phyloP scores from a whole-genome alignment of 345 rosid genomes.

The Brassica incana region DNA sequence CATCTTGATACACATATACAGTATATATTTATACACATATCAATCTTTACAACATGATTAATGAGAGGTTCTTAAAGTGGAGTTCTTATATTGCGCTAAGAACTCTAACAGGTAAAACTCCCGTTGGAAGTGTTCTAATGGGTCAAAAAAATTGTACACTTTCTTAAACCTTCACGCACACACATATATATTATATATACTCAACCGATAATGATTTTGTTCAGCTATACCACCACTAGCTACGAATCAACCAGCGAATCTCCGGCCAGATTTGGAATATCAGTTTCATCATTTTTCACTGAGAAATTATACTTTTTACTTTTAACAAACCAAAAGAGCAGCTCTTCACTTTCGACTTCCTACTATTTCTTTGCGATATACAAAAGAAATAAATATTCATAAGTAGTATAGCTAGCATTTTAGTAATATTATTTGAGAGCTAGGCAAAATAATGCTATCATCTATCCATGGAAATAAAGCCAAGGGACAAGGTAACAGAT shows the following conservation, averaged over 20 bases:
- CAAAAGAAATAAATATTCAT: neutral
- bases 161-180: neutral
- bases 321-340: slow-evolving; percentile 18
- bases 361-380: neutral
- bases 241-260: neutral
- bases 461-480: slow-evolving; percentile 4
- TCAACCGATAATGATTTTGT: neutral
- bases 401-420: neutral
- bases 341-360: slow-evolving; percentile 13
- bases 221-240: neutral
- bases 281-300: slow-evolving; percentile 7
- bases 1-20: too few species aligned
- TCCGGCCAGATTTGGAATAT: neutral
- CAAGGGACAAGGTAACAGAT: neutral
- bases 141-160: neutral
- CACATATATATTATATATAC: neutral
- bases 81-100: too few species aligned
- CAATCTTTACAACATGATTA: too few species aligned
- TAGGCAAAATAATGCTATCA: slow-evolving; percentile 3
- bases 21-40: too few species aligned
- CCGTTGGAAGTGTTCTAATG: neutral
- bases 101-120: too few species aligned
- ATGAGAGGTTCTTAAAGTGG: too few species aligned
- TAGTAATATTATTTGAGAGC: neutral
- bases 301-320: neutral